Conservation (phyloP, 106 monocot species). For the Allium cepa region DNA sequence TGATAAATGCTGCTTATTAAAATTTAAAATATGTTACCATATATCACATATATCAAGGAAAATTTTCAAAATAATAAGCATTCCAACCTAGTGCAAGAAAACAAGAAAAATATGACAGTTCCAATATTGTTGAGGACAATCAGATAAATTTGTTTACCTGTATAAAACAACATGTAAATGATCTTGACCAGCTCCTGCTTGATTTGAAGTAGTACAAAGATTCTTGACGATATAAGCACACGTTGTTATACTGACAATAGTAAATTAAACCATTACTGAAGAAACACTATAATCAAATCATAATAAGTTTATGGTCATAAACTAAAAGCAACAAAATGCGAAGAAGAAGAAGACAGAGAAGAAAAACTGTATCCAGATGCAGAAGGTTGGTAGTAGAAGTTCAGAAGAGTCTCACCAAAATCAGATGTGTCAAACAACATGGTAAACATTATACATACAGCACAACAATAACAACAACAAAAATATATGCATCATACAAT, state of each 20-base stretch:
- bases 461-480: not conserved
- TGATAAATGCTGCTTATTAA: no score
- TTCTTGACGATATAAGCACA: constrained; percentile 59
- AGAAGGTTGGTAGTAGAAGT: not conserved
- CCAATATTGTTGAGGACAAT: no score
- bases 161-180: constrained; percentile 32
- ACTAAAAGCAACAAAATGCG: no score
- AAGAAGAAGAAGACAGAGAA: no score
- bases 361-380: not conserved
- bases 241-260: constrained; percentile 40
- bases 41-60: not conserved
- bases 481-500: not conserved
- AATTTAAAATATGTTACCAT: no score
- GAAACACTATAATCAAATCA: no score
- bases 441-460: not conserved
- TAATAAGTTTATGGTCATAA: no score
- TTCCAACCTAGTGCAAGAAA: not conserved
- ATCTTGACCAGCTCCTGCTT: constrained; percentile 27
- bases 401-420: not conserved
- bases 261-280: not conserved
- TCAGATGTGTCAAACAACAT: not conserved
- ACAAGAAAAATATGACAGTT: not conserved
- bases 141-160: constrained; percentile 21
- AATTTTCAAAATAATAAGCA: not conserved
- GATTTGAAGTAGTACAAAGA: constrained; percentile 22